Evolutionary conservation across 2,329 filamentous ascomycete genomes (phyloP), one percentile per base, ranked within the genome.

Genomic region (Scleromitrula shiraiana): DNA sequence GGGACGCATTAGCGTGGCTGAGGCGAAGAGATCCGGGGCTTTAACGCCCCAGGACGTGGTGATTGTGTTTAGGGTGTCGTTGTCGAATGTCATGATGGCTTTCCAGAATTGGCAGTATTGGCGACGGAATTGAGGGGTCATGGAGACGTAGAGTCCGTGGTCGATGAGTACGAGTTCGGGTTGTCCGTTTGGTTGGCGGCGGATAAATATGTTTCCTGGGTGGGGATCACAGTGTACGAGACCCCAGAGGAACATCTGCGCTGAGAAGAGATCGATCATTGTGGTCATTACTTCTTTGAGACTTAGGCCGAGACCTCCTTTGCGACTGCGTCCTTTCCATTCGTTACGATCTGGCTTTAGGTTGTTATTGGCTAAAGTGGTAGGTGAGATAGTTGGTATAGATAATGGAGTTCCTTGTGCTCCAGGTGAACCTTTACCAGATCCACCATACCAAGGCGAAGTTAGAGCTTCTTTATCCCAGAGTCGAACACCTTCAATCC

Each of bases 171-270:
- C 91, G 24, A 98, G 76, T 69, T 98, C 89, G 1, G 91, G 77
- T 36, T 80, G 76, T n/a, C 91, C 91, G 36, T 76, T 82, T 1
- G 89, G 85, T 14, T 88, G 74, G 7, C 93, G 83, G 7, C 93
- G 85, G 62, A 97, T 84, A 69, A 98, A 95, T 65, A 97, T 93
- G 68, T 98, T 98, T 23, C 91, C 91, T 1, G 93, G 93, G 63
- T 98, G 93, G 8, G 93, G 93, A 65, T 98, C 93, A 68, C 91
- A 96, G 70, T 98, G 91, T 0, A 97, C 87, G 36, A 87, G 78
- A 10, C 93, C 93, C 87, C 88, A 97, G 55, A 95, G 83, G 72
- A 96, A 98, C 76, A 97, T 97, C 64, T 97, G 91, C 2, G 88
- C 90, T n/a, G 84, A 87, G 71, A 97, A 98, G 27, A 97, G 76